Conservation (phyloP, 2,329 filamentous ascomycete genomes). For the Claviceps sp. region DNA sequence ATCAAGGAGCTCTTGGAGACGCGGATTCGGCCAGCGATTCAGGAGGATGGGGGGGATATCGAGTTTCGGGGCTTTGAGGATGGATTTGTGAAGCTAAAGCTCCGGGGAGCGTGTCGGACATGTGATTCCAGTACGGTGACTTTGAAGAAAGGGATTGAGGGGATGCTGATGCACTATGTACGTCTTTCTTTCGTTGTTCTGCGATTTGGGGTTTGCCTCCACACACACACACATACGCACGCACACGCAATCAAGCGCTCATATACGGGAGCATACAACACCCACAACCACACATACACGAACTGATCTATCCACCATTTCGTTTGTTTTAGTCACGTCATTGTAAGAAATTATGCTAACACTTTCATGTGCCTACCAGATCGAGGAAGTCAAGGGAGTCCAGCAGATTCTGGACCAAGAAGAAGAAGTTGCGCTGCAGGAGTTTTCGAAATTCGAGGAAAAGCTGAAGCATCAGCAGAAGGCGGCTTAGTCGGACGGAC, state of each 20-base stretch:
- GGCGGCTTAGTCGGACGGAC: conserved; percentile 14
- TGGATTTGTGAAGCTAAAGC: conserved; percentile 72
- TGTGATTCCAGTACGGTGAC: conserved; percentile 97
- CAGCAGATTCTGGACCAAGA: conserved; percentile 83
- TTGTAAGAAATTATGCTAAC: neutral
- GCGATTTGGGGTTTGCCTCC: too few relatives aligned
- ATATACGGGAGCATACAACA: too few relatives aligned
- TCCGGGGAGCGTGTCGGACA: conserved; percentile 85
- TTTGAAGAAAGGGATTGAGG: conserved; percentile 93
- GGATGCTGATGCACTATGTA: conserved; percentile 94
- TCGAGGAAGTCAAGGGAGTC: conserved; percentile 90
- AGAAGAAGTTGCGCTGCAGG: conserved; percentile 72
- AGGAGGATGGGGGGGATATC: conserved; percentile 95
- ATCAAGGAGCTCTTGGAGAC: conserved; percentile 97
- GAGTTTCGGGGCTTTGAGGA: conserved; percentile 80
- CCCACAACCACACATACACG: too few relatives aligned
- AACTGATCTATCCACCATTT: too few relatives aligned
- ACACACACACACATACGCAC: too few relatives aligned
- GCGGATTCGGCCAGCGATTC: conserved; percentile 84
- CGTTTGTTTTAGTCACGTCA: too few relatives aligned
- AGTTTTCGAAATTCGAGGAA: conserved; percentile 93
- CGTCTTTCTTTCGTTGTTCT: conserved; percentile 23
- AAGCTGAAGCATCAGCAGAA: conserved; percentile 49
- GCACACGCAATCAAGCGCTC: too few relatives aligned
- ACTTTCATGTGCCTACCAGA: conserved; percentile 33